Percentiles rank a stretch among this genome's conserved stretches.
Evolutionary conservation across 148 eudicot species (phyloP).

Genomic region (Salicornia ramosissima): DNA sequence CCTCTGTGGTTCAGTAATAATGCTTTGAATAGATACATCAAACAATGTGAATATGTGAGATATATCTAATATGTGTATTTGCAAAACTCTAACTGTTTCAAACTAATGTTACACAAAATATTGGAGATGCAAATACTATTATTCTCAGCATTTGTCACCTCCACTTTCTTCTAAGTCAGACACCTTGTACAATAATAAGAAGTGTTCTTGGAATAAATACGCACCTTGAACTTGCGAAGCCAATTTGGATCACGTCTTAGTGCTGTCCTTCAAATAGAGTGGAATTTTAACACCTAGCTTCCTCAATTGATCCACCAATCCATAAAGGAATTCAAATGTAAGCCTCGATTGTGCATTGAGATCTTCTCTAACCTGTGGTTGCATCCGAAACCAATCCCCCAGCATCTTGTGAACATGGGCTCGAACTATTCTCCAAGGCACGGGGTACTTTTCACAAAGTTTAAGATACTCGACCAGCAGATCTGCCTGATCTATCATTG

Average conservation of each 20-base stretch:
- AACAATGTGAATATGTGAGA: not conserved
- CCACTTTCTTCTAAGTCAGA: not conserved
- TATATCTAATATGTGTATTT: constrained; percentile 1
- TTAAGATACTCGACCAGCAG: constrained; percentile 68
- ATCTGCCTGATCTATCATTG: constrained; percentile 63
- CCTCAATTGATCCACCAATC: constrained; percentile 54
- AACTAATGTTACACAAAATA: constrained; percentile 2
- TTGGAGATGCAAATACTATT: not conserved
- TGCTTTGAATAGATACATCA: constrained; percentile 9
- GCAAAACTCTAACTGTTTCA: not conserved
- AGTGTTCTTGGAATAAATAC: not conserved
- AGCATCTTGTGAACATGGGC: constrained; percentile 89
- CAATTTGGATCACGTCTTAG: not conserved
- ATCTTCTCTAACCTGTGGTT: constrained; percentile 73
- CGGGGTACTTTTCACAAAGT: constrained; percentile 78
- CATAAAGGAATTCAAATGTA: constrained; percentile 72
- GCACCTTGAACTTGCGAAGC: constrained; percentile 1
- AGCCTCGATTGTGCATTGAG: constrained; percentile 60
- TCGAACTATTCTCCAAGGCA: constrained; percentile 94
- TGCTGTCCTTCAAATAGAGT: constrained; percentile 38
- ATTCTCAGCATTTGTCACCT: not conserved
- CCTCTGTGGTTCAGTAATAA: not conserved
- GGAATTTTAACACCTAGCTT: constrained; percentile 62
- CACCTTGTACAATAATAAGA: not conserved
- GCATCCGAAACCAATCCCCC: constrained; percentile 85